These are phyloP conservation scores for Trichophyton rubrum DNA, from an alignment of 2,329 filamentous ascomycete genomes.

Conservation along the genomic window DNA sequence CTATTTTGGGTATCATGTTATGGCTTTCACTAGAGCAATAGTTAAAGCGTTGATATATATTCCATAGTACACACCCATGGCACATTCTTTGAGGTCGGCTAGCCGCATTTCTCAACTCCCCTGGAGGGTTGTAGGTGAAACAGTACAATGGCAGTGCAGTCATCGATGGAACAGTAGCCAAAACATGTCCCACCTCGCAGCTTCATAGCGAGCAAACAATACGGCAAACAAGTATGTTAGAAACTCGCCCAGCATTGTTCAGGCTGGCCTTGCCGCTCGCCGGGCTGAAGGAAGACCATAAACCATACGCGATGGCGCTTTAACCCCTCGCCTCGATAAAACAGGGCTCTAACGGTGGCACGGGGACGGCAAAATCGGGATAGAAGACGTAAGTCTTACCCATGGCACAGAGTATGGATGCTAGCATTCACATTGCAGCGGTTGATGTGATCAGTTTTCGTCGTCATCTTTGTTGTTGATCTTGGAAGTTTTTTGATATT, in stretches of 20 bases:
- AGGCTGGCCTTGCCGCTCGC: neutral
- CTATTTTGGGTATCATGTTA: neutral
- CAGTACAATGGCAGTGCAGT: neutral
- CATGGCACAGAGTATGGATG: no score
- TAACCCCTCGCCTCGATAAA: neutral
- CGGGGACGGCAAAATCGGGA: neutral
- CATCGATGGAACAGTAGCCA: neutral
- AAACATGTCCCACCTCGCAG: neutral
- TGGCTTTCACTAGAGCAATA: neutral
- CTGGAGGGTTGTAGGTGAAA: neutral
- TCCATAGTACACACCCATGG: no score
- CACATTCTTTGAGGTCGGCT: no score
- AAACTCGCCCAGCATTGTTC: neutral
- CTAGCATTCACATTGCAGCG: neutral
- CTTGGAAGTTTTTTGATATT: no score
- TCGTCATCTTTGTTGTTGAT: no score
- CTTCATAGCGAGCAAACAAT: neutral
- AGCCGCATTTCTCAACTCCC: neutral
- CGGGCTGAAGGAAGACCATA: neutral
- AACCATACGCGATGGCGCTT: neutral
- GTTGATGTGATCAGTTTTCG: no score
- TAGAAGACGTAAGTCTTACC: neutral
- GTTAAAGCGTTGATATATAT: neutral
- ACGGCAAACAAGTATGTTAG: neutral
- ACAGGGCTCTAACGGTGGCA: neutral